These are phyloP conservation scores for Polychytrium aggregatum DNA, from an alignment of 192 early-diverging fungal species.

Conservation along the genomic window DNA sequence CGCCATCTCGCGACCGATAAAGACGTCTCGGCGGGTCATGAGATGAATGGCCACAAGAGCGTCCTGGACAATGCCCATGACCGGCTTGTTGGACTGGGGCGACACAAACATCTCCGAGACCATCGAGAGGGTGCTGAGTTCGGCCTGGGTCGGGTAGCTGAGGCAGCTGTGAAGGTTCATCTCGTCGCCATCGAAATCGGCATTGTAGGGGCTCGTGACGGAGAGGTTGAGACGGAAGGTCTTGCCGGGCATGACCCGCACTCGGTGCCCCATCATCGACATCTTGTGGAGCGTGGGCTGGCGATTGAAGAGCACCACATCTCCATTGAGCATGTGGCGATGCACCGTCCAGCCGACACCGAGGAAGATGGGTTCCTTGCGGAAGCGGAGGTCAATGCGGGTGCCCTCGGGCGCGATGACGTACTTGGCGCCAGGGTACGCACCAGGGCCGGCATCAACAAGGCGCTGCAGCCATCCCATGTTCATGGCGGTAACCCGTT, in stretches of 20 bases:
- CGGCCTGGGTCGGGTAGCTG: not conserved
- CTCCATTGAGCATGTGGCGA: conserved; percentile 1
- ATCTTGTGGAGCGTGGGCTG: conserved; percentile 6
- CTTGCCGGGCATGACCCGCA: not conserved
- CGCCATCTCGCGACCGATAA: not conserved
- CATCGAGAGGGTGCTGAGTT: not conserved
- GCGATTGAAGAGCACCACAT: conserved; percentile 3
- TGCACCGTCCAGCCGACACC: not conserved
- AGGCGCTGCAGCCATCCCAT: not conserved
- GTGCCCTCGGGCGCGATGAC: not conserved
- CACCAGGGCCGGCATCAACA: not conserved
- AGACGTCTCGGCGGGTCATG: not conserved
- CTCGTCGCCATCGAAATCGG: conserved; percentile 11
- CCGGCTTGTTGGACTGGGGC: not conserved
- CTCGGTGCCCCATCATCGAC: conserved; percentile 1
- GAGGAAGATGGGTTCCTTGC: not conserved
- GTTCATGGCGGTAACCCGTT: not conserved
- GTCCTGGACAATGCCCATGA: conserved; percentile 2
- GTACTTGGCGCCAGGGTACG: not conserved
- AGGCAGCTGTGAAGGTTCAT: not conserved
- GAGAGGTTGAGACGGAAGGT: not conserved
- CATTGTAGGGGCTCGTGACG: not conserved
- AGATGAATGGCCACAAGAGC: not conserved
- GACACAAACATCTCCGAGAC: not conserved
- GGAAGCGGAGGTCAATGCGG: not conserved